Conservation (phyloP, 2,329 filamentous ascomycete genomes). For the Penicillium sp. region DNA sequence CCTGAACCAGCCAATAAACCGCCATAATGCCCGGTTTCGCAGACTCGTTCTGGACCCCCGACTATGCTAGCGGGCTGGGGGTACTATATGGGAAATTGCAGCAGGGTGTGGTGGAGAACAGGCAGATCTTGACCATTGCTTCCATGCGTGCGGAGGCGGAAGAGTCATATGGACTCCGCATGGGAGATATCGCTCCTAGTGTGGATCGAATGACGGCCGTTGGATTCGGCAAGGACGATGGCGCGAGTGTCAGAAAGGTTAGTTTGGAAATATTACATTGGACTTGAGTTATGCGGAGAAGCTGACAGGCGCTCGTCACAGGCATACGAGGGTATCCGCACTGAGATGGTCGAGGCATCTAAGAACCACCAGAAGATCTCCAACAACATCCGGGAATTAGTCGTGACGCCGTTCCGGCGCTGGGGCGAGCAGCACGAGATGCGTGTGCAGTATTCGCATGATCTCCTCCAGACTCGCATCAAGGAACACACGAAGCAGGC, state of each 20-base stretch:
- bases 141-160: conserved; percentile 95
- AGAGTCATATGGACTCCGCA: conserved; percentile 78
- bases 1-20: conserved; percentile 1
- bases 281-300: background rate
- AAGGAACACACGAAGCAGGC: conserved; percentile 92
- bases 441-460: conserved; percentile 89
- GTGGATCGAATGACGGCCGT: conserved; percentile 75
- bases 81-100: conserved; percentile 96
- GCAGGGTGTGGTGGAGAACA: conserved; percentile 92
- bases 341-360: conserved; percentile 87
- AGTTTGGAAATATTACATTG: conserved; percentile 18
- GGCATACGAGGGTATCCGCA: conserved; percentile 92
- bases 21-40: conserved; percentile 81
- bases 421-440: conserved; percentile 96
- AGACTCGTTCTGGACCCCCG: conserved; percentile 95
- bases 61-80: conserved; percentile 94
- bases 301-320: conserved; percentile 38
- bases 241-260: conserved; percentile 93
- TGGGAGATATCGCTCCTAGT: conserved; percentile 78
- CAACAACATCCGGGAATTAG: conserved; percentile 92
- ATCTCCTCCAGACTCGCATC: conserved; percentile 86
- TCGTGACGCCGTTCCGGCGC: conserved; percentile 88
- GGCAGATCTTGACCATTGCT: conserved; percentile 87
- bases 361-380: conserved; percentile 94
- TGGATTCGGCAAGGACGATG: conserved; percentile 89